A percentile compares a stretch with the other conserved stretches of the same genome.
Conservation (phyloP, 441 rosid species). For the Syzygium syzygioides region DNA sequence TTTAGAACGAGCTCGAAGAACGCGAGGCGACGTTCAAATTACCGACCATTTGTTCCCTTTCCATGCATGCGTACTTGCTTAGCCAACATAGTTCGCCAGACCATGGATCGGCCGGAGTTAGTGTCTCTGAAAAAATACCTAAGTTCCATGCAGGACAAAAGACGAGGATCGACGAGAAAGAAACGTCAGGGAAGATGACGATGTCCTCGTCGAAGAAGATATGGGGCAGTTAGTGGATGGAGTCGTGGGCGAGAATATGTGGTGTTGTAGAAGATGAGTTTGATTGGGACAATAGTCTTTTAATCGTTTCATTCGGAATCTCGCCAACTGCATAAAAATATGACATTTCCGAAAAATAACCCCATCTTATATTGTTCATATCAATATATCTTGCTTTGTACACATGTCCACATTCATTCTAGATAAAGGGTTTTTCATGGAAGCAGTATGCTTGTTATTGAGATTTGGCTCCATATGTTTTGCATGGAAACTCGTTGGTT, state of each 20-base stretch:
- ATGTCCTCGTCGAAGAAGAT: not conserved
- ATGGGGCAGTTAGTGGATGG: not conserved
- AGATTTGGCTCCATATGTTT: not conserved
- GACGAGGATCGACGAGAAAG: not conserved
- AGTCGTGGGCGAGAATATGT: fast-evolving
- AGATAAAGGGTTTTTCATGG: not conserved
- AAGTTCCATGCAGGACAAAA: not conserved
- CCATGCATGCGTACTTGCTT: not conserved
- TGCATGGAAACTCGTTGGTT: not conserved
- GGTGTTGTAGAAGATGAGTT: not conserved
- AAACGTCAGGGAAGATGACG: not conserved
- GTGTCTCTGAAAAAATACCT: not conserved
- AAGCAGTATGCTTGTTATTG: not conserved
- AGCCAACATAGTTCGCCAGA: not conserved
- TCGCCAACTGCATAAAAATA: not conserved
- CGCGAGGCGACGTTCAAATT: not conserved
- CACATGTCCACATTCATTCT: not conserved
- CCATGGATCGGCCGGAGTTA: not conserved
- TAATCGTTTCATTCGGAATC: not conserved
- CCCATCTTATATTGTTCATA: not conserved
- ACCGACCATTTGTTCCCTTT: not conserved
- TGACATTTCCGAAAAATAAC: not conserved
- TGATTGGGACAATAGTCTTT: not conserved
- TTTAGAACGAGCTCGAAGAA: not conserved
- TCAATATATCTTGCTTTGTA: not conserved